phyloP scores from a whole-genome alignment of 129 eudicot species.

The Kitagawia praeruptora region DNA sequence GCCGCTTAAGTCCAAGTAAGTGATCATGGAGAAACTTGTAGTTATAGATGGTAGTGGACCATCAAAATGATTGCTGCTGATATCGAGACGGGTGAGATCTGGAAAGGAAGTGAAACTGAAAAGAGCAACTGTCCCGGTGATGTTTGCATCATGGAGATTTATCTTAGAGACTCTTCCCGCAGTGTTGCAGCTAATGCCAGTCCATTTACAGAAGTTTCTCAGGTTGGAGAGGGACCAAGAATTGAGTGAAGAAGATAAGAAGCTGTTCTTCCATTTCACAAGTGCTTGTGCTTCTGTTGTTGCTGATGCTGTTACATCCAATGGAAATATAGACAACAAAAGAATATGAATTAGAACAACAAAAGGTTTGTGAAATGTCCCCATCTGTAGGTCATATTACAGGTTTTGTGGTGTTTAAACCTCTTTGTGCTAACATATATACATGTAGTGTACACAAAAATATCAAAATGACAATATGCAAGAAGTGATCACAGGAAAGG shows the following conservation, averaged over 20 bases:
- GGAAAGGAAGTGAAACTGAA: conserved; percentile 51
- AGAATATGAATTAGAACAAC: conserved; percentile 22
- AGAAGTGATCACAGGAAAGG: not conserved
- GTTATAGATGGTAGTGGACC: conserved; percentile 57
- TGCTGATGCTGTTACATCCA: conserved; percentile 29
- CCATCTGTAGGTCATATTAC: conserved; percentile 30
- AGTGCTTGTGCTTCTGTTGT: conserved; percentile 72
- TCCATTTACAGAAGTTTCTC: conserved; percentile 65
- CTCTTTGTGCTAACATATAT: conserved; percentile 5
- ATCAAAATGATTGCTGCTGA: conserved; percentile 30
- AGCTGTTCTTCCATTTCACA: conserved; percentile 55
- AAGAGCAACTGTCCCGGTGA: conserved; percentile 39
- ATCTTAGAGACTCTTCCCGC: conserved; percentile 35
- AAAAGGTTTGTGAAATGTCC: conserved; percentile 14
- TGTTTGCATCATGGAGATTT: conserved; percentile 30
- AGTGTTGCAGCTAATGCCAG: conserved; percentile 47
- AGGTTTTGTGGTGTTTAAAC: not conserved
- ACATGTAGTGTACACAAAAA: not conserved
- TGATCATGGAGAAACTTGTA: conserved; percentile 46
- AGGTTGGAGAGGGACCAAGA: conserved; percentile 59
- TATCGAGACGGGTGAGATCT: conserved; percentile 45
- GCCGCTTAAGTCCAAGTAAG: conserved; percentile 52
- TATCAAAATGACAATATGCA: not conserved
- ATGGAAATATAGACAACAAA: conserved; percentile 33
- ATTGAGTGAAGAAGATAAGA: conserved; percentile 38